Conservation (phyloP, 768 basidiomycete genomes). For the Cubamyces sp. region DNA sequence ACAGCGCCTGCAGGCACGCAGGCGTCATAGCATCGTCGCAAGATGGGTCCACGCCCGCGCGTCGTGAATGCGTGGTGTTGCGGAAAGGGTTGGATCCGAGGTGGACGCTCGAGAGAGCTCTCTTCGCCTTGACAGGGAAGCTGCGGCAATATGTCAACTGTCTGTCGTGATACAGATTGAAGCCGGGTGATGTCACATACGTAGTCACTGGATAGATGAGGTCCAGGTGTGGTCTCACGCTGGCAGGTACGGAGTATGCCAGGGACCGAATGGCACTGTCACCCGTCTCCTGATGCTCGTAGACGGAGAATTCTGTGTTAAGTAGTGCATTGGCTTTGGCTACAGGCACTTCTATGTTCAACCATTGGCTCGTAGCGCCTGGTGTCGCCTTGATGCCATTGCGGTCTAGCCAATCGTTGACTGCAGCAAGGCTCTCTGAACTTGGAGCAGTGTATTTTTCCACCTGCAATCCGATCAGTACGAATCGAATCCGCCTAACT, state of each 20-base stretch:
- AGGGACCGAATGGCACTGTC: slow-evolving; percentile 38
- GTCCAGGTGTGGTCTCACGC: slow-evolving; percentile 36
- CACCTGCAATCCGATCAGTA: slow-evolving; percentile 20
- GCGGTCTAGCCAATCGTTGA: slow-evolving; percentile 30
- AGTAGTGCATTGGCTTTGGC: slow-evolving; percentile 39
- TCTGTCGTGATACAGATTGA: not conserved
- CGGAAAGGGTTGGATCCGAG: slow-evolving; percentile 4
- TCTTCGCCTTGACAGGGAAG: slow-evolving; percentile 34
- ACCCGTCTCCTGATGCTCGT: slow-evolving; percentile 37
- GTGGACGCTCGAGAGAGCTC: slow-evolving; percentile 25
- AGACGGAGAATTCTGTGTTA: slow-evolving; percentile 38
- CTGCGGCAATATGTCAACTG: slow-evolving; percentile 41
- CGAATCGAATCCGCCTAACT: not conserved
- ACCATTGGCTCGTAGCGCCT: slow-evolving; percentile 39
- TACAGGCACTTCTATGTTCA: slow-evolving; percentile 37
- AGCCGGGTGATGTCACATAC: slow-evolving; percentile 16
- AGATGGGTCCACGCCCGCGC: slow-evolving; percentile 26
- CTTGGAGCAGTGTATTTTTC: slow-evolving; percentile 32
- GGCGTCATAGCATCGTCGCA: slow-evolving; percentile 32
- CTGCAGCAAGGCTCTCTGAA: slow-evolving; percentile 29
- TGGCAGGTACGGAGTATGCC: slow-evolving; percentile 40
- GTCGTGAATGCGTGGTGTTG: slow-evolving; percentile 10
- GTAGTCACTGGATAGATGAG: slow-evolving; percentile 36
- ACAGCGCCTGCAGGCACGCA: slow-evolving; percentile 37
- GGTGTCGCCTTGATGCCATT: slow-evolving; percentile 32